Evolutionary conservation across 2,329 filamentous ascomycete genomes (phyloP), one percentile per base, ranked within the genome.

Genomic region (Coleophoma eucalyptorum): DNA sequence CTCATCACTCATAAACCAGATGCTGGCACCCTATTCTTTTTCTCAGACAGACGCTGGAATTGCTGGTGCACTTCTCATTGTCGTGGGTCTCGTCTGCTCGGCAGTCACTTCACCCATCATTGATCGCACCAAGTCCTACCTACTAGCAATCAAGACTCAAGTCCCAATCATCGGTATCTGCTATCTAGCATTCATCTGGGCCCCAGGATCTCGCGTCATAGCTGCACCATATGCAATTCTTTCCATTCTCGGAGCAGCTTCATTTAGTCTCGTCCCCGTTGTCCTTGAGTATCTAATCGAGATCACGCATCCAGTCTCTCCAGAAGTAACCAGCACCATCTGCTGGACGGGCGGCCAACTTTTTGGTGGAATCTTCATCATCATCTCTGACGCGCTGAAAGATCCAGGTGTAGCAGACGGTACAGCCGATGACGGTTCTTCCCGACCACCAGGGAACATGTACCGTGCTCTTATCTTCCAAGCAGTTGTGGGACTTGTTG

Each of bases 331-430:
- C 1, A 89, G 83, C 55, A 90, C 89, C 26, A 75, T 95, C 19
- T 89, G 87, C 62, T 97, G 94, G 94, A 80, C 82, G 1, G 87
- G 87, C 5, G 93, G 94, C 0, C 93, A 97, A 72, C 69, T 97
- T 7, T 70, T 95, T 1, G 94, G 94, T 12, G 92, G 83, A 2
- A 70, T 92, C 26, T 96, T 97, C 64, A 88, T 97, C 61, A 72
- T 99, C 31, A 71, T 93, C 51, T 88, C 89, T 72, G 86, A 91
- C 65, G 89, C 86, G 16, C 74, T 97, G 55, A 81, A 82, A 57
- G 81, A 65, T 5, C 62, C 49, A 2, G 64, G 61, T 1, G 35
- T 40, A 1, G 60, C 60, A 31, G 61, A 65, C 46, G 64, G 61
- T 6, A 70, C 72, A 0, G 75, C 73, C 0, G 62, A 66, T 10